These are phyloP conservation scores for Lecanicillium sp. DNA, from an alignment of 2,329 filamentous ascomycete species.

Conservation along the genomic window DNA sequence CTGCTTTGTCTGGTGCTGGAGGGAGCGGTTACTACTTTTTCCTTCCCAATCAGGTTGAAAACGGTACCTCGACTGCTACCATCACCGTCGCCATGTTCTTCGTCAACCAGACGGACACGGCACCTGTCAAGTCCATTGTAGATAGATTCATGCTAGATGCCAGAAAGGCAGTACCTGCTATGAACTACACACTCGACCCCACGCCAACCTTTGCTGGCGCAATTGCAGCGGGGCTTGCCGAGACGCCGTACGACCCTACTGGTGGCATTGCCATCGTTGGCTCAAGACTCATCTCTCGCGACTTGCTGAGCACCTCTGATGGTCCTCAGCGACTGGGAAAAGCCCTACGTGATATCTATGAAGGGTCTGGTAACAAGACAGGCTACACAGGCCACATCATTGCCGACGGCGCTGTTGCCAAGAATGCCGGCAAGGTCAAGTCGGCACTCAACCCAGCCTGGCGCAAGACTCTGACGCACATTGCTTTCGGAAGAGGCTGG, in stretches of 20 bases:
- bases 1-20: constrained; percentile 29
- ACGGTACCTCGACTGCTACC: constrained; percentile 8
- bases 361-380: constrained; percentile 9
- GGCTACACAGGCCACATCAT: constrained; percentile 19
- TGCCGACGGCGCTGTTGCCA: constrained; percentile 12
- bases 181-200: constrained; percentile 3
- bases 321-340: constrained; percentile 19
- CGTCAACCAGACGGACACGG: constrained; percentile 13
- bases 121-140: constrained; percentile 3
- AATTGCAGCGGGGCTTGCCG: constrained; percentile 9
- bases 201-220: constrained; percentile 1
- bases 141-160: constrained; percentile 7
- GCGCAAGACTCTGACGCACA: constrained; percentile 32
- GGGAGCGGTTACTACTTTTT: constrained; percentile 33
- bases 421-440: constrained; percentile 22
- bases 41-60: constrained; percentile 15
- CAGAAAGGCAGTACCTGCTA: background rate
- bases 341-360: constrained; percentile 17
- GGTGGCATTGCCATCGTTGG: constrained; percentile 19
- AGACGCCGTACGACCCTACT: constrained; percentile 16
- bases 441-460: constrained; percentile 37
- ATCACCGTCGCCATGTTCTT: constrained; percentile 12
- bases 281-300: constrained; percentile 19
- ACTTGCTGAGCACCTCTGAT: constrained; percentile 24
- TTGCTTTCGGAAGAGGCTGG: constrained; percentile 25